Base-by-base conservation (phyloP, 345 rosid genomes). In the Cardamine chenopodiifolia region DNA sequence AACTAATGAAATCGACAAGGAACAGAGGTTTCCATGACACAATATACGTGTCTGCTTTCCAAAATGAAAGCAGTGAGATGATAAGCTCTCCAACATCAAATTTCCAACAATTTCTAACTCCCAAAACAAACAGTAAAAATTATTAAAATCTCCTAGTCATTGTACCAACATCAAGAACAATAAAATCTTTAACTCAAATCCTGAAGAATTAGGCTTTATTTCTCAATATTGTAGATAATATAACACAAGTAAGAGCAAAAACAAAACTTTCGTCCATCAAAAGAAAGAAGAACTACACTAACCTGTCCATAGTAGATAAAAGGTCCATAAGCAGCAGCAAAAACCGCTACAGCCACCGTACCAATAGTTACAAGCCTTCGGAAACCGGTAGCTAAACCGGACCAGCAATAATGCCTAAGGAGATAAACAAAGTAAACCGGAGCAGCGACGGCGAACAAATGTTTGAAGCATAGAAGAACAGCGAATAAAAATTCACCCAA, bases 371-470 rank as follows among this genome's bases (percentile, higher is more conserved):
- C 75, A 73, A 95, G 82, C 75, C 91, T 79, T 45, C 81, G 70
- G 2, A 87, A 84, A 17, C 95, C 91, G 58, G 68, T 79, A 13
- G 62, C 77, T 15, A 87, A 52, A 42, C 89, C 92, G 64, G 85
- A 68, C 88, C 97, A 82, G 40, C 94, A 94, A 78, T 88, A 95
- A 83, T 89, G 97, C 85, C 89, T 82, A 45, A 95, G 71, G 56
- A 95, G 72, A 78, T 92, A 95, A 10, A 92, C 89, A 59, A 92
- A 92, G 84, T 89, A 95, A 75, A 92, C 86, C 22, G 98, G 99
- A 14, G 94, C 99, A 47, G 97, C 97, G 8, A 92, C 93, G 0
- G 98, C 97, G 75, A 90, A 95, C 84, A 95, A 83, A 70, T 95
- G 98, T 80, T 95, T 95, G 45, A 95, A 95, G 57, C 99, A 95